Evolutionary conservation across 2,329 filamentous ascomycete species (phyloP), one percentile per base, ranked within the genome.

Genomic region (Diaporthe ilicicola): DNA sequence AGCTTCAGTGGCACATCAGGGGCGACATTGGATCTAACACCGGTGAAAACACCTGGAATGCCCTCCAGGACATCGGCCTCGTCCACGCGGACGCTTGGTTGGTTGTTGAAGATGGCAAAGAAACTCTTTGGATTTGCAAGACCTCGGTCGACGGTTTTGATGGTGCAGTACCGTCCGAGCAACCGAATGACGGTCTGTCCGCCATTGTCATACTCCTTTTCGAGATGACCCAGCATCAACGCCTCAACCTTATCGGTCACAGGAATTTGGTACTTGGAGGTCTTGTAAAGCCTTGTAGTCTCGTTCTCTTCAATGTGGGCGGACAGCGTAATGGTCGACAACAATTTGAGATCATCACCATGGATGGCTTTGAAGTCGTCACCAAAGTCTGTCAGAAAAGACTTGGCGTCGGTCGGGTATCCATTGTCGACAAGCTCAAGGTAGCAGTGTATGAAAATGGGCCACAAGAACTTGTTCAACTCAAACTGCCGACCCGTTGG

Each of bases 391-490:
- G 89, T 87, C 73, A 97, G 91, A 78, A 97, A 95, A 2, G 87
- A 84, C 74, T 93, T 91, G 17, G 91, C 90, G 71, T 97, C 94
- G 48, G 89, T 88, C 1, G 88, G 84, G 75, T 92, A 94, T 74
- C 90, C 90, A 72, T 94, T 89, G 42, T 86, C 86, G 34, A 97
- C 88, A 69, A 98, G 88, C 70, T 94, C 91, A 32, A 99, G 85
- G 78, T 93, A 98, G 0, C 94, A 96, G 81, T 99, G 97, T 64
- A 98, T 93, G 77, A 98, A 98, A 0, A 97, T 84, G 0, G 96
- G 96, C 94, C 96, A 99, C 19, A 97, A 84, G 4, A 98, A 85
- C 75, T 97, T 94, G 71, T 90, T 88, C 3, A 99, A 86, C 82
- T 99, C 96, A 54, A 95, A 94, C 90, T 95, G 73, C 15, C 9